phyloP scores from a whole-genome alignment of 2,329 filamentous ascomycete genomes.

The Alternaria infectoria region DNA sequence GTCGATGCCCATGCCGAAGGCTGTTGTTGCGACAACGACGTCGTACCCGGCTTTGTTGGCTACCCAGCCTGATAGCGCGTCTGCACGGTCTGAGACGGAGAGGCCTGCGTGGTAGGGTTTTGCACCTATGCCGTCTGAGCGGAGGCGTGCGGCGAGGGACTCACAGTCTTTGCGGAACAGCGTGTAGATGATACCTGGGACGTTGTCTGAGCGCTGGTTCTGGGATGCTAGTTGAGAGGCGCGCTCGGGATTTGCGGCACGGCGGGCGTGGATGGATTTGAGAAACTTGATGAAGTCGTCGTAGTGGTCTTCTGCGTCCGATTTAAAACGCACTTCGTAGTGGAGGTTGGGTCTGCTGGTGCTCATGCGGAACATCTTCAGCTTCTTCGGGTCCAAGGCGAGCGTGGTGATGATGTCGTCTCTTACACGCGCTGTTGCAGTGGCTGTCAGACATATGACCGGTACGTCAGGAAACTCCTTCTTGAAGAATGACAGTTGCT shows the following conservation, averaged over 20 bases:
- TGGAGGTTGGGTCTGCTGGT: conserved; percentile 86
- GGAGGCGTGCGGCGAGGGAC: conserved; percentile 68
- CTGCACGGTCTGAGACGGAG: conserved; percentile 69
- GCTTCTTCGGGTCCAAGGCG: conserved; percentile 66
- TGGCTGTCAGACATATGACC: conserved; percentile 91
- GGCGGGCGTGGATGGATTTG: conserved; percentile 71
- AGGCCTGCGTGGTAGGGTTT: conserved; percentile 76
- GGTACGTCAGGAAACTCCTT: conserved; percentile 82
- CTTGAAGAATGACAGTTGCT: conserved; percentile 84
- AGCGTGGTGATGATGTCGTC: conserved; percentile 82
- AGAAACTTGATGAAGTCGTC: conserved; percentile 80
- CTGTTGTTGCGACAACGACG: conserved; percentile 92
- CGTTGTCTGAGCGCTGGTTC: conserved; percentile 63
- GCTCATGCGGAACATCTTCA: conserved; percentile 81
- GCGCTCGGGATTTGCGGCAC: conserved; percentile 63
- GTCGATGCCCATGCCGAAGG: conserved; percentile 98
- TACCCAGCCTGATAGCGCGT: conserved; percentile 75
- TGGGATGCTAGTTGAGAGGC: conserved; percentile 63
- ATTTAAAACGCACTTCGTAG: conserved; percentile 85
- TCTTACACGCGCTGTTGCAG: conserved; percentile 80
- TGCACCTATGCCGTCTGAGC: conserved; percentile 73
- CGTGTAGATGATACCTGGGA: conserved; percentile 82
- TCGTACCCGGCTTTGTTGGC: conserved; percentile 78
- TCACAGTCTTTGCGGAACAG: conserved; percentile 78
- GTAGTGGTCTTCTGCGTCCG: conserved; percentile 75